Evolutionary conservation across 2,329 filamentous ascomycete species (phyloP), one percentile per base, ranked within the genome.

Genomic region (Beauveria australis): DNA sequence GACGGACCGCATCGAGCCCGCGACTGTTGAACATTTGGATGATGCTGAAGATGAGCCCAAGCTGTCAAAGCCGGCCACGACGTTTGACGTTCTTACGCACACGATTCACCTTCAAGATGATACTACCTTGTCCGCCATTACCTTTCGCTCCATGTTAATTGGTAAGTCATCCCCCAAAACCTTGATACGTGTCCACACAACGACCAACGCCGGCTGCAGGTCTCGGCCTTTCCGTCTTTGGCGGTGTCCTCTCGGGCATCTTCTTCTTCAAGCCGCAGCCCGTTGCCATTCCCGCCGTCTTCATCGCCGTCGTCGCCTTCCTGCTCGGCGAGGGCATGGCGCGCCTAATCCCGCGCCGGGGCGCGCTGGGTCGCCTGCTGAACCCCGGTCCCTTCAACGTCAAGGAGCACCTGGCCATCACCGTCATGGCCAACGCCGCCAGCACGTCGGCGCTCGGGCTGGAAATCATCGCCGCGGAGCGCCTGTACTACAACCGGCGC

Each of bases 381-480:
- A 72, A 72, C 40, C 66, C 70, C 0, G 70, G 66, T 6, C 64
- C 67, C 5, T 63, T 59, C 51, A 59, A 56, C 55, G 16, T 56
- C 49, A 76, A 69, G 68, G 72, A 67, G 41, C 69, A 71, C 47
- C 63, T 68, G 1, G 70, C 73, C 1, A 72, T 75, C 26, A 71
- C 74, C 2, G 71, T 80, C 62, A 79, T 79, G 75, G 74, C 75
- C 0, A 74, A 71, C 6, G 70, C 77, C 1, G 76, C 75, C 61
- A 62, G 76, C 69, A 71, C 41, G 64, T 71, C 30, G 18, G 67
- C 67, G 30, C 4, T 68, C 5, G 62, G 66, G 0, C 76, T 73
- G 3, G 73, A 77, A 41, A 74, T 75, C 0, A 67, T 81, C 5
- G 74, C 79, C 0, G 77, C 74, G 1, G 76, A 81, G 67, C 66